These are phyloP conservation scores for Globisporangium abappressorium DNA, from an alignment of 352 stramenopile genomes.

Conservation along the genomic window DNA sequence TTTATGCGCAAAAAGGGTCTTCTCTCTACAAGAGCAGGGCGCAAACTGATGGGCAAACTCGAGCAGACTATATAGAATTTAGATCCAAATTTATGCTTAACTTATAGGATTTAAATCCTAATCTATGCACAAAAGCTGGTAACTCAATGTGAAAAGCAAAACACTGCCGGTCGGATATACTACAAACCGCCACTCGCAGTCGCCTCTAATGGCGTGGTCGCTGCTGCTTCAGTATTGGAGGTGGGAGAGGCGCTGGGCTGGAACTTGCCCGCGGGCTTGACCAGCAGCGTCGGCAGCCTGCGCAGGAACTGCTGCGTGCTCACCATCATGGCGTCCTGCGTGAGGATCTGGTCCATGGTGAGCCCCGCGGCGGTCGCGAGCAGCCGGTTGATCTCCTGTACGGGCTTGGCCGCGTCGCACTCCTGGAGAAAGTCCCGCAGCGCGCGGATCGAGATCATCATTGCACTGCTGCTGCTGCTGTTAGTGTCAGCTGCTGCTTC, in stretches of 20 bases:
- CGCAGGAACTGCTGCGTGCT: conserved; percentile 37
- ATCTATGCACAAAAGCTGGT: no score
- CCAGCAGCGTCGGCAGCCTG: conserved; percentile 40
- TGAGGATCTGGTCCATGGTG: conserved; percentile 48
- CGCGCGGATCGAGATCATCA: conserved; percentile 53
- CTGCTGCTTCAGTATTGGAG: not conserved
- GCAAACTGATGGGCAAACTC: no score
- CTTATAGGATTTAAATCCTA: no score
- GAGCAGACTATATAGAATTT: no score
- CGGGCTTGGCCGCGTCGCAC: conserved; percentile 49
- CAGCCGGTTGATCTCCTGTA: conserved; percentile 46
- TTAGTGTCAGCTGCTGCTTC: not conserved
- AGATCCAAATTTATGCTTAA: no score
- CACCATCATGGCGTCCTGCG: conserved; percentile 56
- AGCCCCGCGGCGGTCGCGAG: conserved; percentile 33
- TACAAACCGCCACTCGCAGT: no score
- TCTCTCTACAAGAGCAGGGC: no score
- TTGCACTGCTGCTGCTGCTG: conserved; percentile 10
- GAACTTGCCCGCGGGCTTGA: conserved; percentile 46
- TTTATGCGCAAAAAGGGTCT: no score
- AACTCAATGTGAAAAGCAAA: no score
- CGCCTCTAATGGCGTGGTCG: not conserved
- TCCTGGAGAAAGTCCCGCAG: conserved; percentile 42
- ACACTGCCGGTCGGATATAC: no score
- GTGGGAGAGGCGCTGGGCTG: not conserved